phyloP scores from a whole-genome alignment of 768 basidiomycete genomes.

The Leccinum olivaceopallidum region DNA sequence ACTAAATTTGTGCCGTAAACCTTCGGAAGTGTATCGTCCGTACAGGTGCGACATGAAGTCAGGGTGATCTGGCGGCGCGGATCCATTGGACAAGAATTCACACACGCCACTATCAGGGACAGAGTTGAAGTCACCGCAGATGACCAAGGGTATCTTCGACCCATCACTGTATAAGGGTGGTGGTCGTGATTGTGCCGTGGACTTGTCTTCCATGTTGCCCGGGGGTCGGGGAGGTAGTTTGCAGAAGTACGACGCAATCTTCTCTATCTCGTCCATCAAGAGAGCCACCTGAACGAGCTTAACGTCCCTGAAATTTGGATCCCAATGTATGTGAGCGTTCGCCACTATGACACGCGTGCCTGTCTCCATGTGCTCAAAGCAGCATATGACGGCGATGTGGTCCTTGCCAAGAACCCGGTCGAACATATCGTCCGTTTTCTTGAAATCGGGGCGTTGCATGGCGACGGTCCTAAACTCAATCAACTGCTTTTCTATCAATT shows the following conservation, averaged over 20 bases:
- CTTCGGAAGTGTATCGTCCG: slow-evolving; percentile 90
- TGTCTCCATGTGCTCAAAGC: slow-evolving; percentile 84
- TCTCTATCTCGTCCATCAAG: slow-evolving; percentile 90
- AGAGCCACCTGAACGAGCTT: slow-evolving; percentile 96
- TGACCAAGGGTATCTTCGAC: slow-evolving; percentile 84
- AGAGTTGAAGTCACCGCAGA: slow-evolving; percentile 98
- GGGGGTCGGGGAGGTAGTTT: slow-evolving; percentile 71
- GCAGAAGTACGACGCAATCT: slow-evolving; percentile 82
- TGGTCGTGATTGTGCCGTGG: slow-evolving; percentile 39
- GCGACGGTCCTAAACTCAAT: slow-evolving; percentile 93
- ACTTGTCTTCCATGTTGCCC: slow-evolving; percentile 28
- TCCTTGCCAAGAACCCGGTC: slow-evolving; percentile 96
- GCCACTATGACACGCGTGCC: slow-evolving; percentile 88
- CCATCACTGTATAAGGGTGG: slow-evolving; percentile 80
- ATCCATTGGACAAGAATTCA: slow-evolving; percentile 81
- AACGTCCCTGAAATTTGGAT: slow-evolving; percentile 90
- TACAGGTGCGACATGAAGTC: slow-evolving; percentile 94
- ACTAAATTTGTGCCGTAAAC: slow-evolving; percentile 74
- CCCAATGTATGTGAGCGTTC: slow-evolving; percentile 93
- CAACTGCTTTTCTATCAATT: slow-evolving; percentile 89
- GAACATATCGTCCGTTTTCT: slow-evolving; percentile 99
- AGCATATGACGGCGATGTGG: slow-evolving; percentile 84
- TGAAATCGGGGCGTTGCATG: slow-evolving; percentile 90
- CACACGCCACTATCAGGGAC: slow-evolving; percentile 84
- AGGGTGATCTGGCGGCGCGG: slow-evolving; percentile 68